Base-by-base conservation (phyloP, 495 filamentous ascomycete species). In the Talaromyces proteolyticus region DNA sequence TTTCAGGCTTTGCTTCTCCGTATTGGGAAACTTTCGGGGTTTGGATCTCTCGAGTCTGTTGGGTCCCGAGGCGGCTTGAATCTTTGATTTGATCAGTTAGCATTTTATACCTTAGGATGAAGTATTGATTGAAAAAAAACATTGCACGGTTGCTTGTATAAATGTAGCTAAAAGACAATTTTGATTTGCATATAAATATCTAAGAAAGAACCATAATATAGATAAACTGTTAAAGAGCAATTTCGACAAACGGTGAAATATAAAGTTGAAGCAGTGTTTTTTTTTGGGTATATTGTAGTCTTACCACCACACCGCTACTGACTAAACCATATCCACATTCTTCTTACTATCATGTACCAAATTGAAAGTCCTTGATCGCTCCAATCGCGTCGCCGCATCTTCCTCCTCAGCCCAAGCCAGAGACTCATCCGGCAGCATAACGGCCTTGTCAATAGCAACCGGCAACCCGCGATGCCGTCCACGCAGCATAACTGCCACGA, bases 391-490 rank as follows among this genome's bases (percentile, higher is more conserved):
- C 42, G 60, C 66, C 21, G 74, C 79, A 70, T 83, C 79, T 50
- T 83, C 81, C 57, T 84, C 81, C 56, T 84, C 80, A 0, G 74
- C 77, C 59, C 67, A 68, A 29, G 74, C 68, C 56, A 81, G 63
- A 21, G 68, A 63, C 54, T 79, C 83, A 37, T 75, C 78, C 0
- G 88, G 89, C 38, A 95, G 60, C 57, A 88, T 72, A 17, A 92
- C 77, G 2, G 89, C 88, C 43, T 84, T 77, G 62, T 94, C 88
- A 58, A 92, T 83, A 19, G 87, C 87, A 51, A 91, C 87, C 0
- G 89, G 88, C 53, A 92, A 64, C 0, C 89, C 89, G 3, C 89
- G 73, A 71, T 93, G 89, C 8, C 90, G 65, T 0, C 90, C 90
- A 10, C 89, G 63, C 34, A 95, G 59, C 77, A 91, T 88, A 16